Percentiles rank a stretch among this genome's conserved stretches.
These are phyloP conservation scores for Neurospora sp. DNA, from an alignment of 495 filamentous ascomycete species.

Conservation along the genomic window DNA sequence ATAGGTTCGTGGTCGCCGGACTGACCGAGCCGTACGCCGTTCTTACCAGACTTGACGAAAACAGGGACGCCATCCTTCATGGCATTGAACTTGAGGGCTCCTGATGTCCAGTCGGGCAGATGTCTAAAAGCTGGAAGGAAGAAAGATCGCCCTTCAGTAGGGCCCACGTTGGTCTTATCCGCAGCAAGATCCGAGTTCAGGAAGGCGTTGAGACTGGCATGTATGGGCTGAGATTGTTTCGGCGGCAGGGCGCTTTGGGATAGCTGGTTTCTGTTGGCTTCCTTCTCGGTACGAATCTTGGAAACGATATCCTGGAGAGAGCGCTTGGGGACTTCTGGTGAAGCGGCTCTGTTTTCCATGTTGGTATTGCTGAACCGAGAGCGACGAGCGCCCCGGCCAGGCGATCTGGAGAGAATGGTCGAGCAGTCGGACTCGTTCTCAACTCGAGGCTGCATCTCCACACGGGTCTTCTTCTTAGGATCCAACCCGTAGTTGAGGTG, in stretches of 20 bases:
- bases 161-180: slow-evolving; percentile 20
- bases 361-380: slow-evolving; percentile 15
- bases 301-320: slow-evolving; percentile 24
- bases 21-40: slow-evolving; percentile 13
- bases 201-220: neutral
- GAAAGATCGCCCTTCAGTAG: slow-evolving; percentile 33
- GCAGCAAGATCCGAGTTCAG: neutral
- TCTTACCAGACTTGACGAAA: slow-evolving; percentile 27
- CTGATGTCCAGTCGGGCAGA: slow-evolving; percentile 37
- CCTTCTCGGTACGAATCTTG: slow-evolving; percentile 21
- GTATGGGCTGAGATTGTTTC: slow-evolving; percentile 6
- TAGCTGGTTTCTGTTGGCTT: slow-evolving; percentile 3
- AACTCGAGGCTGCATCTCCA: slow-evolving; percentile 36
- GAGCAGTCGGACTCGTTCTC: slow-evolving; percentile 36
- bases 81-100: slow-evolving; percentile 32
- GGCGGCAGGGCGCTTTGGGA: slow-evolving; percentile 12
- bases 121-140: slow-evolving; percentile 36
- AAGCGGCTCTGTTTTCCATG: neutral
- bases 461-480: slow-evolving; percentile 20
- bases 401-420: slow-evolving; percentile 24
- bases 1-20: slow-evolving; percentile 28
- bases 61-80: slow-evolving; percentile 37
- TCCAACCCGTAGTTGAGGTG: slow-evolving; percentile 19
- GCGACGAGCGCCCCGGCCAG: slow-evolving; percentile 11
- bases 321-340: slow-evolving; percentile 15